phyloP scores from a whole-genome alignment of 371 early-diverging fungal genomes.

The Coemansia sp. region DNA sequence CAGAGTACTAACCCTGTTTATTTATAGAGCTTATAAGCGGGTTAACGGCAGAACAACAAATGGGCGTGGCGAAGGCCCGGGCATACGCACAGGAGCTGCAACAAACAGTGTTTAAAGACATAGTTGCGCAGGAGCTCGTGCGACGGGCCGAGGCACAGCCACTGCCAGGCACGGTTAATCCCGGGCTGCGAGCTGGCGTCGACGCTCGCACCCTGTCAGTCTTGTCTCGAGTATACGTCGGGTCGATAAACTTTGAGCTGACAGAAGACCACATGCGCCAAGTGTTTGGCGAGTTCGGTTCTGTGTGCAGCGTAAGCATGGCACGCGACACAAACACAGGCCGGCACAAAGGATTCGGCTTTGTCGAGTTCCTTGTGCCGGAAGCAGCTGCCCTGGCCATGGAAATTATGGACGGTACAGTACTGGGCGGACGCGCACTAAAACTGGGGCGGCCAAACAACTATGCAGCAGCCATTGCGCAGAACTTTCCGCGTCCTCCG shows the following conservation, averaged over 20 bases:
- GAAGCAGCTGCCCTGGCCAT: slow-evolving; percentile 77
- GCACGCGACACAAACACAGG: slow-evolving; percentile 67
- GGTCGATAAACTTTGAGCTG: slow-evolving; percentile 76
- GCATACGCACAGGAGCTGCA: slow-evolving; percentile 56
- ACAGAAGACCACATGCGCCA: slow-evolving; percentile 68
- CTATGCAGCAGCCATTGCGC: slow-evolving; percentile 53
- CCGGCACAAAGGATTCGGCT: slow-evolving; percentile 84
- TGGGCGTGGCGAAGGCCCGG: slow-evolving; percentile 54
- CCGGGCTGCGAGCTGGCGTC: slow-evolving; percentile 50
- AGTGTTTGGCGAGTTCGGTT: slow-evolving; percentile 74
- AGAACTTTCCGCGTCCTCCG: slow-evolving; percentile 57
- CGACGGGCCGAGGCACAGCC: slow-evolving; percentile 19
- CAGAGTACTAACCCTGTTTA: too few species aligned
- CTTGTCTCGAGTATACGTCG: slow-evolving; percentile 77
- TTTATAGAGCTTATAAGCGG: neutral
- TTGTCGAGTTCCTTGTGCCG: slow-evolving; percentile 80
- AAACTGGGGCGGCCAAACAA: slow-evolving; percentile 69
- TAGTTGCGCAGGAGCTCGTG: slow-evolving; percentile 36
- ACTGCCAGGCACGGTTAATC: slow-evolving; percentile 45
- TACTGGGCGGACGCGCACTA: slow-evolving; percentile 64
- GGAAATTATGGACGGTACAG: slow-evolving; percentile 62
- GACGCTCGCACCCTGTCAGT: slow-evolving; percentile 58
- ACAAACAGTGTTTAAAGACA: slow-evolving; percentile 48
- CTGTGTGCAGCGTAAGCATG: slow-evolving; percentile 69
- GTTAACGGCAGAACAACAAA: slow-evolving; percentile 51